Evolutionary conservation across 805 yeast genomes (phyloP), one percentile per base, ranked within the genome.

Genomic region (Lachancea waltii): DNA sequence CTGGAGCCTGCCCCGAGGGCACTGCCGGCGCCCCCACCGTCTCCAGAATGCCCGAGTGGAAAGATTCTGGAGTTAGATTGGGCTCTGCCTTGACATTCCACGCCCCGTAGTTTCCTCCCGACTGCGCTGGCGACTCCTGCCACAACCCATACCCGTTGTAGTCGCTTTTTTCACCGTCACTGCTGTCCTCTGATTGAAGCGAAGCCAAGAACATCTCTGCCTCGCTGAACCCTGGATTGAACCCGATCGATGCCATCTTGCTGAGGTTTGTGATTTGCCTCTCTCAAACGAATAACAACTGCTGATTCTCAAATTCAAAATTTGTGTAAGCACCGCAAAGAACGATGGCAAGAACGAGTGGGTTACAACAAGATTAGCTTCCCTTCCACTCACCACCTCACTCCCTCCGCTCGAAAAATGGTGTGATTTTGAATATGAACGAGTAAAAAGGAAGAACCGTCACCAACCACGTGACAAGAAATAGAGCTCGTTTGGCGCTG

Each of bases 21-120:
- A n/a, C n/a, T n/a, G n/a, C n/a, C n/a, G n/a, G n/a, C n/a, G n/a
- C n/a, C 19, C n/a, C 25, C 16, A 20, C 24, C 25, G 8, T 5
- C 5, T 14, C 20, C 33, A 19, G 15, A 20, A 32, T 34, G 7
- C 21, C 20, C 28, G 49, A 46, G 17, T 47, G 45, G 14, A 41
- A 45, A 7, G 49, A 45, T 28, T 47, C 50, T 11, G 50, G 48
- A 2, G 50, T 45, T 28, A 48, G 35, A 19, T 43, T 40, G 37
- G 37, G 30, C 5, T 16, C 25, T 5, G 25, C 31, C 3, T 20
- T 14, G 28, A 9, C 27, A 14, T 31, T 26, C 10, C 28, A 18
- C 23, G 27, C 19, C 8, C 25, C 24, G 26, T 26, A 7, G 13
- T 14, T 18, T 30, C 18, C 15, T 19, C n/a, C 13, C 16, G 14